These are phyloP conservation scores for Aspergillus steynii DNA, from an alignment of 495 filamentous ascomycete genomes.

Conservation along the genomic window DNA sequence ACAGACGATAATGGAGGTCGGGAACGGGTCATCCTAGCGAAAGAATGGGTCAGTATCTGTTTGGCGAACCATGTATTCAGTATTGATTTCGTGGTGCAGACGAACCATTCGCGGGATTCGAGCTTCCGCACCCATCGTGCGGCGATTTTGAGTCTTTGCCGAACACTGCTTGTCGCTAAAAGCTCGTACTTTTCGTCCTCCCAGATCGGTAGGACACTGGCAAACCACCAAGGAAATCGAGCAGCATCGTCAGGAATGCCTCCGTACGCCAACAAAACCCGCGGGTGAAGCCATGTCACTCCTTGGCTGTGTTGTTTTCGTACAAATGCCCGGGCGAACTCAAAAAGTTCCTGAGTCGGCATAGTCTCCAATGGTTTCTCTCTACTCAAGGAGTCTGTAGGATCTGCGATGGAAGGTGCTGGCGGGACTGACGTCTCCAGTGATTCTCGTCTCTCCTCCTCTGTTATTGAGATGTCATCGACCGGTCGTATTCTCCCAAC, in stretches of 20 bases:
- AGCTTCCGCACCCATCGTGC: conserved; percentile 73
- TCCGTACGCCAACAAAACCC: conserved; percentile 73
- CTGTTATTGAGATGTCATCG: conserved; percentile 75
- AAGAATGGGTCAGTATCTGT: conserved; percentile 17
- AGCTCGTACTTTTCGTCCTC: conserved; percentile 79
- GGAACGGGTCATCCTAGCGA: conserved; percentile 31
- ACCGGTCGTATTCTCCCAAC: conserved; percentile 72
- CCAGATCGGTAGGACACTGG: conserved; percentile 71
- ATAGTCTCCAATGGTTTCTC: conserved; percentile 54
- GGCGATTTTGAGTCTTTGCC: conserved; percentile 78
- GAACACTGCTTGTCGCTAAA: conserved; percentile 67
- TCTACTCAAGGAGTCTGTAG: conserved; percentile 7
- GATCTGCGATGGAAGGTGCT: conserved; percentile 17
- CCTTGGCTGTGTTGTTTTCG: conserved; percentile 61
- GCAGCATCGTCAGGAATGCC: conserved; percentile 72
- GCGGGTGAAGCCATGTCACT: conserved; percentile 70
- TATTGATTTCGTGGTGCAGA: conserved; percentile 16
- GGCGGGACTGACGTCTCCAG: conserved; percentile 48
- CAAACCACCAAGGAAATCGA: conserved; percentile 89
- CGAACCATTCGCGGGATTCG: conserved; percentile 72
- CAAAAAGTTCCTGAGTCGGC: conserved; percentile 69
- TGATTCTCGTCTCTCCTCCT: conserved; percentile 75
- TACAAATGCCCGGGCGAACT: conserved; percentile 65
- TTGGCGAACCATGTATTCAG: background rate
- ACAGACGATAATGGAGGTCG: conserved; percentile 36